Evolutionary conservation across 371 early-diverging fungal genomes (phyloP).

Genomic region (Lichtheimia corymbifera): DNA sequence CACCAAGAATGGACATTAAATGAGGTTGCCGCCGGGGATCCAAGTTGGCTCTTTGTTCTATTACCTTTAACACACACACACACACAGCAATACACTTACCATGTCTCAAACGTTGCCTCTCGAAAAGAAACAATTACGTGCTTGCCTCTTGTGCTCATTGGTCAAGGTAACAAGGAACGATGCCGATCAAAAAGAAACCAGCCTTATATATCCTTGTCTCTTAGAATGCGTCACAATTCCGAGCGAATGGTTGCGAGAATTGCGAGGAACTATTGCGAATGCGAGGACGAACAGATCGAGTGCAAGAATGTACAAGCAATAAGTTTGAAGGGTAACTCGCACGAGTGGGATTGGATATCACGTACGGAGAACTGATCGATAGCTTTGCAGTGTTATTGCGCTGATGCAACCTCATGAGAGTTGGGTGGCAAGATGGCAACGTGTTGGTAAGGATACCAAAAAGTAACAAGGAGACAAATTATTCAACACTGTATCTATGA

Average conservation of each 20-base stretch:
- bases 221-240: conserved; percentile 77
- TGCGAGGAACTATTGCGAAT: conserved; percentile 85
- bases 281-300: conserved; percentile 70
- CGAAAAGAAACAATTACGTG: conserved; percentile 82
- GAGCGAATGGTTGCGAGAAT: conserved; percentile 87
- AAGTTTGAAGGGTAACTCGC: conserved; percentile 81
- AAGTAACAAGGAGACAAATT: no score
- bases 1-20: no score
- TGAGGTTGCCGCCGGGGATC: no score
- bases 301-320: conserved; percentile 83
- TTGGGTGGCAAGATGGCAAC: conserved; percentile 92
- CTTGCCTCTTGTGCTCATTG: conserved; percentile 92
- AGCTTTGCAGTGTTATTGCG: conserved; percentile 62
- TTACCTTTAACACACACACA: no score
- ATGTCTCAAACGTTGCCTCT: conserved; percentile 71
- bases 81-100: no score
- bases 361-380: not conserved
- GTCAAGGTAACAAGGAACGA: conserved; percentile 64
- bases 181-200: not conserved
- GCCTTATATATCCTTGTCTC: conserved; percentile 1
- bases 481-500: no score
- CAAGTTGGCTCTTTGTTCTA: no score
- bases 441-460: conserved; percentile 52
- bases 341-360: not conserved
- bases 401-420: conserved; percentile 78